Evolutionary conservation across 139 green algal genomes (phyloP).

Genomic region (Eudorina sp.): DNA sequence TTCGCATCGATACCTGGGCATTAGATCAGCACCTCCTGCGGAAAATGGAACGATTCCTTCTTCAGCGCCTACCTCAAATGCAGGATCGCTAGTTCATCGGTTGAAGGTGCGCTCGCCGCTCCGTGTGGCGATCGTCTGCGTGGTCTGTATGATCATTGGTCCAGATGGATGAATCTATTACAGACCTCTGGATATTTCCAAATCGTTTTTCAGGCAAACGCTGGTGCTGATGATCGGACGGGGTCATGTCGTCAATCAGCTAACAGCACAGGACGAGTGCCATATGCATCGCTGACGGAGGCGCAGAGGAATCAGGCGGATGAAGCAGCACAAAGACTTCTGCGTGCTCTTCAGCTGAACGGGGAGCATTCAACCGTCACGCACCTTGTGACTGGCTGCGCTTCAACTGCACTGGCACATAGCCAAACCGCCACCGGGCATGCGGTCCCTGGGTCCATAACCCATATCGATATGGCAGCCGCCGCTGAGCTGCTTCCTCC

Average conservation of each 20-base stretch:
- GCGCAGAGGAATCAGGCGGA: not conserved
- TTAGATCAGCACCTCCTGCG: not conserved
- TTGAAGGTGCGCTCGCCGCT: not conserved
- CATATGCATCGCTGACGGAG: not conserved
- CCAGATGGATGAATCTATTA: no score
- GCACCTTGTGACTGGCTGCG: not conserved
- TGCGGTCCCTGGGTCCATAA: not conserved
- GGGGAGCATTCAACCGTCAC: not conserved
- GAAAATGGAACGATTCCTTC: not conserved
- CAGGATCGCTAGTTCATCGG: not conserved
- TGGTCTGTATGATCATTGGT: no score
- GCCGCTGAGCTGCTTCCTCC: conserved; percentile 8
- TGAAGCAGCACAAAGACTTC: not conserved
- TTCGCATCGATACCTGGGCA: not conserved
- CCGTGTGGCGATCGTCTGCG: not conserved
- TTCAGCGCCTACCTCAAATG: not conserved
- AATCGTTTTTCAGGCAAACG: no score
- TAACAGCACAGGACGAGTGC: no score
- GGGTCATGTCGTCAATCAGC: no score
- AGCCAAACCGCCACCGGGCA: not conserved
- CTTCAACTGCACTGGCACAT: not conserved
- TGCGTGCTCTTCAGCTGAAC: not conserved
- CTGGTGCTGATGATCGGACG: no score
- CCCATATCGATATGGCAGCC: not conserved
- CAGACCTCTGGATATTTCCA: no score